A percentile compares a stretch with the other conserved stretches of the same genome.
Evolutionary conservation across 2,329 filamentous ascomycete genomes (phyloP).

Genomic region (Trichoderma sp.): DNA sequence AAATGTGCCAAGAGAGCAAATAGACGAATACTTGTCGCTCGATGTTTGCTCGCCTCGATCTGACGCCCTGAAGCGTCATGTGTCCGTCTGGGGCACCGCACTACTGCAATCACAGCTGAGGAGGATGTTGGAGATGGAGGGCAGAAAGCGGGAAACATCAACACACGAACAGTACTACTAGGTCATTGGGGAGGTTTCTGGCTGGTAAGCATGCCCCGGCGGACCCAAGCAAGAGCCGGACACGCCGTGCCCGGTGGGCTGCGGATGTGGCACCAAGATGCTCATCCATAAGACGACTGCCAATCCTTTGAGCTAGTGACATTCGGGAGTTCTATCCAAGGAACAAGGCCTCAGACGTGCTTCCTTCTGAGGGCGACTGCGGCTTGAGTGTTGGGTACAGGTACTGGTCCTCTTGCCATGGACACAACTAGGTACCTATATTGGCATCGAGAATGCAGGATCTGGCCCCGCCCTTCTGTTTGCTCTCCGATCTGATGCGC

Average conservation of each 20-base stretch:
- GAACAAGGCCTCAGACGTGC: too few species aligned
- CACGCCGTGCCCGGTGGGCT: constrained; percentile 19
- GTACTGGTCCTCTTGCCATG: too few species aligned
- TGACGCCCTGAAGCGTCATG: too few species aligned
- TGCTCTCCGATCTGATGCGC: too few species aligned
- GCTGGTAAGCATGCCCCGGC: constrained; percentile 20
- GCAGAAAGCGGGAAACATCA: too few species aligned
- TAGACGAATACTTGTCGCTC: neutral
- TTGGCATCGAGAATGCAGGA: too few species aligned
- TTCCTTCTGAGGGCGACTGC: too few species aligned
- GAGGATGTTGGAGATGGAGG: neutral
- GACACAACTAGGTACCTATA: too few species aligned
- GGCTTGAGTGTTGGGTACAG: too few species aligned
- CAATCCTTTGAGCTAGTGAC: constrained; percentile 10
- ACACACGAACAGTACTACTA: neutral
- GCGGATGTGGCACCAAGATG: constrained; percentile 25
- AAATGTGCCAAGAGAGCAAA: neutral
- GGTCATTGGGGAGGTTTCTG: neutral
- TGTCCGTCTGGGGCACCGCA: too few species aligned
- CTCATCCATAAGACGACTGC: constrained; percentile 21
- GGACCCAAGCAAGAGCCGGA: constrained; percentile 22
- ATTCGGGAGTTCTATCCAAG: neutral
- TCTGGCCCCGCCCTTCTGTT: neutral
- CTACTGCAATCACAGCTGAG: neutral
- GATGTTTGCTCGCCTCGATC: neutral